These are phyloP conservation scores for Teratosphaeria viscida DNA, from an alignment of 2,329 filamentous ascomycete species.

Conservation along the genomic window DNA sequence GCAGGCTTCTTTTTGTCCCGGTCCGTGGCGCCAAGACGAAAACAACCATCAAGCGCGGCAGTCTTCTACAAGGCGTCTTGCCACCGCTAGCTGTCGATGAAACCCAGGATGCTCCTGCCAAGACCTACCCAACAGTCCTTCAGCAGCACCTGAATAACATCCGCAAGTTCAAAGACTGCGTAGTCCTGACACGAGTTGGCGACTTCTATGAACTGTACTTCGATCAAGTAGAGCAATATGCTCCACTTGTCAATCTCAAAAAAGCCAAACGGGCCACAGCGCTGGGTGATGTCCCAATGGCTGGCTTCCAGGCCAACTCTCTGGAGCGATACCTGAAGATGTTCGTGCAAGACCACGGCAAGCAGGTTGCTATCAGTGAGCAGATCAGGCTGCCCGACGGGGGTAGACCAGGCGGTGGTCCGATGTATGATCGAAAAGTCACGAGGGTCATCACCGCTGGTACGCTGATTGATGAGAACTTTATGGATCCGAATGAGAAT, in stretches of 20 bases:
- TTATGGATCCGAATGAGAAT: conserved; percentile 87
- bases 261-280: conserved; percentile 71
- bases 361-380: conserved; percentile 88
- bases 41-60: conserved; percentile 28
- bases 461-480: conserved; percentile 93
- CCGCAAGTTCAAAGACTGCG: conserved; percentile 79
- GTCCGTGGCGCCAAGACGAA: conserved; percentile 29
- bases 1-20: background rate
- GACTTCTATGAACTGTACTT: conserved; percentile 98
- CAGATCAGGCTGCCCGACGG: conserved; percentile 54
- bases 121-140: conserved; percentile 70
- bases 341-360: conserved; percentile 80
- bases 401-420: conserved; percentile 60
- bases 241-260: conserved; percentile 77
- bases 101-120: conserved; percentile 37
- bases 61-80: conserved; percentile 48
- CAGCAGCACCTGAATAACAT: conserved; percentile 83
- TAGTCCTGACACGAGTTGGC: conserved; percentile 82
- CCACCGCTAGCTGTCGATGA: conserved; percentile 32
- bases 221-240: conserved; percentile 83
- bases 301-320: conserved; percentile 89
- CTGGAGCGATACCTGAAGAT: conserved; percentile 87
- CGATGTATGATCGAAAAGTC: conserved; percentile 76
- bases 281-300: conserved; percentile 75
- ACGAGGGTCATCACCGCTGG: conserved; percentile 85